phyloP scores from a whole-genome alignment of 768 basidiomycete species.

The Suillus clintonianus region DNA sequence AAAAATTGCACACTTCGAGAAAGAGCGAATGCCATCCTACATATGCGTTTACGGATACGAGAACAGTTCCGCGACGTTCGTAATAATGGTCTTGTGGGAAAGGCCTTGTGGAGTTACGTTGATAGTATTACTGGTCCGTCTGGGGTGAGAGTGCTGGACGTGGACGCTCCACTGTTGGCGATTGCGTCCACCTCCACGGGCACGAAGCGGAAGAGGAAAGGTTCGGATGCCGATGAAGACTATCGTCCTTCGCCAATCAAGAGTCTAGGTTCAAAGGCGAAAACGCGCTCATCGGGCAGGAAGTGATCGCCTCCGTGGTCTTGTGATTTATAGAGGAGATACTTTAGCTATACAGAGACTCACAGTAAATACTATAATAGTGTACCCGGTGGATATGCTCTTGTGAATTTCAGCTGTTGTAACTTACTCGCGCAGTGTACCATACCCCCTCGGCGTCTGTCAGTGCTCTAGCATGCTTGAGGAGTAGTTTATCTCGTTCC shows the following conservation, averaged over 20 bases:
- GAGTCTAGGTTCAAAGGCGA: conserved; percentile 37
- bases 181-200: conserved; percentile 7
- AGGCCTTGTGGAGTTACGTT: conserved; percentile 60
- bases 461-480: conserved; percentile 82
- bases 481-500: conserved; percentile 82
- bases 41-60: conserved; percentile 59
- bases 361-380: background rate
- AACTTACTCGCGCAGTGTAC: conserved; percentile 74
- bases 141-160: conserved; percentile 31
- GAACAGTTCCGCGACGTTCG: conserved; percentile 63
- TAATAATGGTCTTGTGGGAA: conserved; percentile 56
- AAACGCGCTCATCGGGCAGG: conserved; percentile 43
- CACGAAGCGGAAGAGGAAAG: conserved; percentile 31
- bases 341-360: too few species aligned
- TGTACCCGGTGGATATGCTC: background rate
- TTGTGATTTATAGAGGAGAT: background rate
- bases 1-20: conserved; percentile 42
- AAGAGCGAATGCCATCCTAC: conserved; percentile 55
- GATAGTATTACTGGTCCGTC: conserved; percentile 39
- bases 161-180: background rate
- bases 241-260: conserved; percentile 49
- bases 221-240: conserved; percentile 41
- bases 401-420: conserved; percentile 41
- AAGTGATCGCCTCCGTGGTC: conserved; percentile 17
- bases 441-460: conserved; percentile 68